Percentiles rank a stretch among this genome's conserved stretches.
Evolutionary conservation across 129 eudicot species (phyloP).

Genomic region (Logfia minima): DNA sequence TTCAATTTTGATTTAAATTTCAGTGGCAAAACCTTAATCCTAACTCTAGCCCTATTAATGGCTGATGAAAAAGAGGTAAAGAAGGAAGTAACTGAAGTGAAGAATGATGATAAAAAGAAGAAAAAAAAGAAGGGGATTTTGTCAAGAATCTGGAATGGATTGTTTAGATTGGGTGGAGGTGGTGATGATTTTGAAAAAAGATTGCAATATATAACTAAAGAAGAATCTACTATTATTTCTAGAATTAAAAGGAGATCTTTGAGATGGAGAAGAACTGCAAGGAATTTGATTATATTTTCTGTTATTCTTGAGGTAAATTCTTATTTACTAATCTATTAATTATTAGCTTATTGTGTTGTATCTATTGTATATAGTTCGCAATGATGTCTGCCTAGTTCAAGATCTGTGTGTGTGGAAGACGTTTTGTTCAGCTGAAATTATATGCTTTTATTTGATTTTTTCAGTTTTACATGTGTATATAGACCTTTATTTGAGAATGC

Average conservation of each 20-base stretch:
- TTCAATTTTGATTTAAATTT: background rate
- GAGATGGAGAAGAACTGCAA: conserved; percentile 53
- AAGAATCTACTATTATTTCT: conserved; percentile 67
- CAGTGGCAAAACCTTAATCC: background rate
- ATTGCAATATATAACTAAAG: conserved; percentile 67
- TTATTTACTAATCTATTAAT: background rate
- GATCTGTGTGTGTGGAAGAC: background rate
- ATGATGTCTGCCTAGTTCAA: background rate
- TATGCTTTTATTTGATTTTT: background rate
- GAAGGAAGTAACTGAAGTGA: conserved; percentile 30
- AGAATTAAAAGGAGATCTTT: conserved; percentile 65
- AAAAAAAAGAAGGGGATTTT: conserved; percentile 51
- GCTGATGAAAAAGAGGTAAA: conserved; percentile 22
- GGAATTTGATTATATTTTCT: conserved; percentile 66
- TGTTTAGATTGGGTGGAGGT: conserved; percentile 49
- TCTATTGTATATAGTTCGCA: background rate
- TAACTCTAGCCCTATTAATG: conserved; percentile 22
- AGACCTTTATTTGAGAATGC: background rate
- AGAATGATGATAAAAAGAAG: conserved; percentile 30
- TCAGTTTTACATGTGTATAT: background rate
- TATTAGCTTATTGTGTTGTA: background rate
- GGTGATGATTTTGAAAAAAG: conserved; percentile 89
- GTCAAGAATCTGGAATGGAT: conserved; percentile 61
- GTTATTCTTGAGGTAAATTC: conserved; percentile 66
- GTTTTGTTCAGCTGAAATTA: background rate